Base-by-base conservation (phyloP, 106 monocot genomes). In the Posidonia australis region DNA sequence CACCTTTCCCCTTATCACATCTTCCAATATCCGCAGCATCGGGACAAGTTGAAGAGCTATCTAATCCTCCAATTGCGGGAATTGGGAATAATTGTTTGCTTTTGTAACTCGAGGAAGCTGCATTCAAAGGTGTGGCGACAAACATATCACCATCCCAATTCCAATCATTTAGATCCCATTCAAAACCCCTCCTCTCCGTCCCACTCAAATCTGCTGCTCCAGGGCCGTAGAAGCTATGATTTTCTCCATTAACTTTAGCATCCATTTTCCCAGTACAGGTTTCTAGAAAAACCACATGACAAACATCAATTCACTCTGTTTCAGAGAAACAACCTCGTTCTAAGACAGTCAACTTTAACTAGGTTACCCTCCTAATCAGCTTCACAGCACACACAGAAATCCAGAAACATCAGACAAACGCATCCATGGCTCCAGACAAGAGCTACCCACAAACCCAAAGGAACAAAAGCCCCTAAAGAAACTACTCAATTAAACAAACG, bases 131-230 rank as follows among this genome's bases (percentile, higher is more conserved):
- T 21, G 73, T 91, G 2, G 91, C 91, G 5, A 84, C 23, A 63
- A 86, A 79, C n/a, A 44, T 74, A 48, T 91, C 69, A 0, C 86
- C 81, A 58, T 91, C 81, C 91, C 91, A 91, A 49, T 58, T 79
- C 91, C 91, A 91, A 27, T 81, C 79, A 66, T 86, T 91, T 61
- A 86, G 65, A 60, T 91, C 86, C 91, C 91, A 91, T 22, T 86
- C 86, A 58, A 79, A 49, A 27, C 68, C 47, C 73, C 65, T 82
- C 63, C 73, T 79, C 29, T 68, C 72, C 57, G 28, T 23, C 27
- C 70, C 65, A 57, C 32, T 75, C 51, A 63, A 17, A 12, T 68
- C 56, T 5, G 75, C 75, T 18, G 74, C 1, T 13, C 58, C 75
- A 7, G 70, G n/a, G 36, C 25, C 46, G 20, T 47, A 79, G 52